Base-by-base conservation (phyloP, 169 alveolate genomes). In the Neospora caninum region DNA sequence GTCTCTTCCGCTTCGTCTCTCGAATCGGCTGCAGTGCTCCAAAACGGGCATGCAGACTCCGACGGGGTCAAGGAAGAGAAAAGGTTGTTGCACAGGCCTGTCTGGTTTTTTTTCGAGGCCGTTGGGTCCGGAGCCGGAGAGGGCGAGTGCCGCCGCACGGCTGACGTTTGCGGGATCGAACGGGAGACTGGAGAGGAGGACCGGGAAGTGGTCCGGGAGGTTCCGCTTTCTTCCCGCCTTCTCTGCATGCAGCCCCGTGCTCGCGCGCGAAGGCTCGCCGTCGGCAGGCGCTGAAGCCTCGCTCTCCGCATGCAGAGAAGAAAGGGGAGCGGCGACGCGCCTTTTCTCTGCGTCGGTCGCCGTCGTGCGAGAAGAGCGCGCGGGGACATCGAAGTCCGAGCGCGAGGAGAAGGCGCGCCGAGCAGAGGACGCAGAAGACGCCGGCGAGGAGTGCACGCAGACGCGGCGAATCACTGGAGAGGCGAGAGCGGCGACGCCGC, bases 11-110 rank as follows among this genome's bases (percentile, higher is more conserved):
- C 58, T 49, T 4, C 13, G 22, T 4, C 22, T 49, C 58, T 49
- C 58, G 58, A 13, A 13, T 4, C 58, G 13, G 58, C 93, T 89
- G 88, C 93, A 89, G 73, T 89, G 93, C 78, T 36, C 36, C 78
- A 89, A 78, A 29, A 89, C 80, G 25, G 93, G 93, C 70, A 70
- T 43, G 78, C 22, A 43, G 20, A 36, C 93, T 27, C 93, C 93
- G 18, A 73, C 88, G 38, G 93, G 93, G 29, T 89, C 93, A 31
- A 89, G 80, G 53, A 42, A 89, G 38, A 89, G 88, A 42, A 27
- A 70, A 13, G 93, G 93, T 73, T 22, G 41, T 31, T 70, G 80
- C n/a, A 89, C 93, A 4, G 67, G 38, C 29, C 69, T 34, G 43
- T 2, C 13, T 2, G 29, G 22, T 16, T 78, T 16, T 43, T 6